A percentile compares a stretch with the other conserved stretches of the same genome.
These are phyloP conservation scores for Wickerhamomyces alni DNA, from an alignment of 805 yeast genomes.

Conservation along the genomic window DNA sequence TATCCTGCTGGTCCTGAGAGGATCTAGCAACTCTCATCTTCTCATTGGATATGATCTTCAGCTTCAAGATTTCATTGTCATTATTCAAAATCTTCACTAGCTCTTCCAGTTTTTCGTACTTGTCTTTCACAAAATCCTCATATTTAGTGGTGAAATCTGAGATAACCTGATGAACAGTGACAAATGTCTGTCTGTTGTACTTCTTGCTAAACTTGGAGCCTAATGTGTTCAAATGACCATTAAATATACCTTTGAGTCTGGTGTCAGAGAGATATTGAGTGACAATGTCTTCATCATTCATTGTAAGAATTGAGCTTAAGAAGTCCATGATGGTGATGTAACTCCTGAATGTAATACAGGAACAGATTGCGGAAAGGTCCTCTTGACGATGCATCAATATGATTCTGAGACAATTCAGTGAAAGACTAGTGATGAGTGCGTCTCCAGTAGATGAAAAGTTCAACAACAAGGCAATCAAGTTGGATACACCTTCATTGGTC, in stretches of 20 bases:
- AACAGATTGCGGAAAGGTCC: slow-evolving; percentile 22
- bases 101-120: slow-evolving; percentile 20
- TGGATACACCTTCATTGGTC: slow-evolving; percentile 27
- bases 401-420: slow-evolving; percentile 27
- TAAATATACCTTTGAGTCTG: slow-evolving; percentile 13
- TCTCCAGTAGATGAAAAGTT: slow-evolving; percentile 12
- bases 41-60: slow-evolving; percentile 32
- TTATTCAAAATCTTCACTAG: slow-evolving; percentile 9
- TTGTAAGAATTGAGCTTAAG: slow-evolving; percentile 18
- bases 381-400: slow-evolving; percentile 27
- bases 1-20: slow-evolving; percentile 62
- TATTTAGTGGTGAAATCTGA: slow-evolving; percentile 8
- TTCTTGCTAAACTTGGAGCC: slow-evolving; percentile 19
- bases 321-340: slow-evolving; percentile 16
- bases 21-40: slow-evolving; percentile 44
- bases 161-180: slow-evolving; percentile 11
- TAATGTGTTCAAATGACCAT: slow-evolving; percentile 18
- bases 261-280: slow-evolving; percentile 10
- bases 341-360: slow-evolving; percentile 21
- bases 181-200: slow-evolving; percentile 12
- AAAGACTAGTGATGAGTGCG: slow-evolving; percentile 10
- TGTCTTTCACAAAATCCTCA: slow-evolving; percentile 16
- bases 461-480: slow-evolving; percentile 26
- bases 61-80: slow-evolving; percentile 15
- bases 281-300: slow-evolving; percentile 25